Evolutionary conservation across 2,329 filamentous ascomycete genomes (phyloP).

Genomic region (Nannizziopsis arthrosporioides): DNA sequence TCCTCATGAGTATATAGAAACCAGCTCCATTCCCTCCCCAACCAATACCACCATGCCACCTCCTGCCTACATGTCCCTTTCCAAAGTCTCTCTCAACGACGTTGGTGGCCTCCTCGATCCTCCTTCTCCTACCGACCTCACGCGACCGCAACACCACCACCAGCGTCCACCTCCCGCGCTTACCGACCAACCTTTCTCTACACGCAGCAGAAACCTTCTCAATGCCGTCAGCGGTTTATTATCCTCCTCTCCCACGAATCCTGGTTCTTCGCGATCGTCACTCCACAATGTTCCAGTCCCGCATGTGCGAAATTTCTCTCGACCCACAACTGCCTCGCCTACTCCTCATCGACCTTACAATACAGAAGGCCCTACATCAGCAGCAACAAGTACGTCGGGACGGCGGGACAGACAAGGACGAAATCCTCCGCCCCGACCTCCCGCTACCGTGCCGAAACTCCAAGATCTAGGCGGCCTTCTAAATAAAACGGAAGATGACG

Average conservation of each 20-base stretch:
- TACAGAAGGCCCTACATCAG: not conserved
- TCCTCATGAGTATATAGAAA: constrained; percentile 27
- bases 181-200: constrained; percentile 2
- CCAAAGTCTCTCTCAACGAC: constrained; percentile 70
- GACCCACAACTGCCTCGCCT: constrained; percentile 5
- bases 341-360: not conserved
- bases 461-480: constrained; percentile 37
- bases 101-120: constrained; percentile 63
- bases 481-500: constrained; percentile 8
- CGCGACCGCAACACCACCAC: not conserved
- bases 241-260: constrained; percentile 7
- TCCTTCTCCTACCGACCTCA: constrained; percentile 24
- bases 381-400: not conserved
- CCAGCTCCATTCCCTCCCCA: constrained; percentile 18
- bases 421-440: not conserved
- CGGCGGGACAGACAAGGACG: not conserved
- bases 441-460: constrained; percentile 19
- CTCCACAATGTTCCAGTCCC: constrained; percentile 2
- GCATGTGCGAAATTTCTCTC: constrained; percentile 14
- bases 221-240: constrained; percentile 28
- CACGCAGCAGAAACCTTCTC: constrained; percentile 23
- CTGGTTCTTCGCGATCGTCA: constrained; percentile 13
- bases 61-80: constrained; percentile 36
- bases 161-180: constrained; percentile 4
- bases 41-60: constrained; percentile 21